Conservation (phyloP, 345 rosid species). For the Punica granatum region DNA sequence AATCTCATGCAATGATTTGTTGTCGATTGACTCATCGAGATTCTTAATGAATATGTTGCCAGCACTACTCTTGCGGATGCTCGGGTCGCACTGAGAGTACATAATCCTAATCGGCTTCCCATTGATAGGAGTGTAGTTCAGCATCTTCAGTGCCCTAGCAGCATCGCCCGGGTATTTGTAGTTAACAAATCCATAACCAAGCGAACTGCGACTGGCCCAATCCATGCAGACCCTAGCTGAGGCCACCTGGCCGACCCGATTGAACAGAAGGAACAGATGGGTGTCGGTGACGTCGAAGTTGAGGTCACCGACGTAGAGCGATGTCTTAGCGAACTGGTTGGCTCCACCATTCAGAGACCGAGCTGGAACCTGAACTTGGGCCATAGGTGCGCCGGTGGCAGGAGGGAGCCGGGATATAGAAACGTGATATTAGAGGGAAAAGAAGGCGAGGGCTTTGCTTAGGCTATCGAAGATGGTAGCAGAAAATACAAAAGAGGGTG, state of each 20-base stretch:
- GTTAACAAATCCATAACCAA: conserved; percentile 91
- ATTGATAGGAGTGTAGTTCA: conserved; percentile 71
- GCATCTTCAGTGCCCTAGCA: conserved; percentile 71
- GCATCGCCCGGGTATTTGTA: conserved; percentile 70
- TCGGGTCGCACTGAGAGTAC: conserved; percentile 81
- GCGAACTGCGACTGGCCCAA: conserved; percentile 63
- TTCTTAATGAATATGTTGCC: conserved; percentile 95
- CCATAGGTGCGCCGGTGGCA: conserved; percentile 24
- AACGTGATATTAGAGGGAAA: conserved; percentile 3
- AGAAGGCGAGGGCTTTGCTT: background rate
- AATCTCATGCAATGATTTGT: conserved; percentile 85
- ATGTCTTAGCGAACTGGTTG: conserved; percentile 54
- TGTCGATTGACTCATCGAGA: conserved; percentile 77
- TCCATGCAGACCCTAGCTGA: conserved; percentile 81
- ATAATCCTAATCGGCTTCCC: conserved; percentile 72
- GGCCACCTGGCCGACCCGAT: conserved; percentile 70
- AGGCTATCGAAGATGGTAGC: conserved; percentile 4
- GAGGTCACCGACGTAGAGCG: conserved; percentile 93
- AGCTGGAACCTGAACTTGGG: conserved; percentile 39
- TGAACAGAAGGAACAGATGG: conserved; percentile 74
- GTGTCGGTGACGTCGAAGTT: conserved; percentile 64
- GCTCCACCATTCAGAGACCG: conserved; percentile 14
- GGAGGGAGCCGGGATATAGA: conserved; percentile 15
- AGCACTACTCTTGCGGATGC: conserved; percentile 72
- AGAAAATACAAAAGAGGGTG: too few relatives aligned